Conservation (phyloP, 2,329 filamentous ascomycete species). For the Venturia effusa region DNA sequence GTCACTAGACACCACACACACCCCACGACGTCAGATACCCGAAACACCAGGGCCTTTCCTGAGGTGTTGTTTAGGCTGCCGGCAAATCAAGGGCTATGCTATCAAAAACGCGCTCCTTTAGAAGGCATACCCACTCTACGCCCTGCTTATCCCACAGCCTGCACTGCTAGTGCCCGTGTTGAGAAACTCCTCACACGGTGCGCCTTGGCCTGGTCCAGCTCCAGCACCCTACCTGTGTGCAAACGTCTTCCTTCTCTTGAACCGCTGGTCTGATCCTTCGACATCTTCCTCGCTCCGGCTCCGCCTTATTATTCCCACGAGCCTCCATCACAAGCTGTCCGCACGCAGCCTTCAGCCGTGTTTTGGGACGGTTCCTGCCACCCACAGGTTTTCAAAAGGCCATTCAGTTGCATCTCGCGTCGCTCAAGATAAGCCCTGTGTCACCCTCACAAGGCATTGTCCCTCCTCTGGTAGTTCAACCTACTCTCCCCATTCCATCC, state of each 20-base stretch:
- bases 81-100: not conserved
- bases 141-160: conserved; percentile 4
- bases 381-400: not conserved
- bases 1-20: not conserved
- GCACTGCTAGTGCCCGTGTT: not conserved
- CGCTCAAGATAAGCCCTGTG: conserved; percentile 2
- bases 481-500: not conserved
- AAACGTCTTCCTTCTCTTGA: not conserved
- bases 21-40: not conserved
- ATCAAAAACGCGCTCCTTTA: not conserved
- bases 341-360: not conserved
- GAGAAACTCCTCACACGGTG: not conserved
- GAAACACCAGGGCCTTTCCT: not conserved
- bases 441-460: not conserved
- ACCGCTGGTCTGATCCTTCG: not conserved
- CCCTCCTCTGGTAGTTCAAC: not conserved
- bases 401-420: not conserved
- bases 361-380: not conserved
- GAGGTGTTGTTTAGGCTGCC: too few species aligned
- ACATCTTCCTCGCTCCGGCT: not conserved
- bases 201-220: not conserved
- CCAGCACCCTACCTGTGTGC: not conserved
- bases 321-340: not conserved
- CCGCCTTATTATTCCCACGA: not conserved
- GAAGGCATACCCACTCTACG: not conserved